Base-by-base conservation (phyloP, 1,139 yeast genomes). In the Insectozyma bohioensis region DNA sequence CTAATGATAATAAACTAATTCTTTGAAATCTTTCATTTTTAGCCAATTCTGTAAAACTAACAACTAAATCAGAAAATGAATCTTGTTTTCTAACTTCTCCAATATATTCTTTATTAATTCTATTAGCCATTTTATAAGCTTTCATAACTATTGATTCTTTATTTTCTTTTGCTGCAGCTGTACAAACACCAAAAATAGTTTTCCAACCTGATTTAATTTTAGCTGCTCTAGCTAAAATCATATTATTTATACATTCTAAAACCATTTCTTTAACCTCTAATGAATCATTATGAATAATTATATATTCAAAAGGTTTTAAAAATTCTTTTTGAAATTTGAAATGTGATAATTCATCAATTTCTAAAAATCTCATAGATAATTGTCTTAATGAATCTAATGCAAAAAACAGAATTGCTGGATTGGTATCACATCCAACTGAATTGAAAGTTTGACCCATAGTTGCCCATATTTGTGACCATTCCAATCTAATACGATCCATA, bases 391-490 rank as follows among this genome's bases (percentile, higher is more conserved):
- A 90, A 56, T 94, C 98, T 39, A 94, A 68, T 1, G 98, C 97
- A 62, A 92, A 88, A 47, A 85, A 80, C 4, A 85, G 92, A 43
- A 92, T 85, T 2, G 80, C 79, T 32, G 74, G 66, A 50, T 90
- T 92, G 31, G 73, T 61, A 51, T 85, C 86, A 42, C 95, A 82
- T 2, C 95, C 95, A 43, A 88, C 92, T 28, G 70, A 75, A 45
- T 87, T 86, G 62, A 94, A 92, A 26, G 88, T 86, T 43, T 78
- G 85, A 9, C 95, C 96, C 85, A 94, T 85, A 9, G 86, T 83
- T 6, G 84, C 75, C 99, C 99, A 94, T 39, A 94, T 68, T 38
- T 87, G 95, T 6, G 95, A 79, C 97, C 98, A 94, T 61, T 94
- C 97, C 43, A 94, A 80, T 55, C 96, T 80, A 49, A 94, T 88